Evolutionary conservation across 2,329 filamentous ascomycete species (phyloP).

Genomic region (Ceratocystis smalleyi): DNA sequence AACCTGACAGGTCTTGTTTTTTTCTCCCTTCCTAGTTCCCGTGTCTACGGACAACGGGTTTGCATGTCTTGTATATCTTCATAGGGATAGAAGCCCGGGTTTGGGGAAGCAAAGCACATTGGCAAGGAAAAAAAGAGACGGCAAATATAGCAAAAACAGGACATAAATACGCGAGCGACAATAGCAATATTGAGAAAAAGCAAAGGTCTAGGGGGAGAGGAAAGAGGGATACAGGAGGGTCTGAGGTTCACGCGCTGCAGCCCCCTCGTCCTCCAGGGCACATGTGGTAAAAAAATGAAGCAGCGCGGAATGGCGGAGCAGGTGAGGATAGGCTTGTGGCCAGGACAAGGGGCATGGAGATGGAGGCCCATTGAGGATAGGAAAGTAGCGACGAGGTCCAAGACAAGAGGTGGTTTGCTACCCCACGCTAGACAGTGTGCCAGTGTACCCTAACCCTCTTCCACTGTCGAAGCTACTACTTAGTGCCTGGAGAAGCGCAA

Average conservation of each 20-base stretch:
- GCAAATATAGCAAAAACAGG: not conserved
- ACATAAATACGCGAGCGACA: not conserved
- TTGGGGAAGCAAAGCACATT: not conserved
- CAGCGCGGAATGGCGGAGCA: not conserved
- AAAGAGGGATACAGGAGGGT: not conserved
- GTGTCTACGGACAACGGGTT: not conserved
- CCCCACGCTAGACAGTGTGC: not conserved
- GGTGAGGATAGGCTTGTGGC: not conserved
- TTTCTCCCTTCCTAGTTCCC: not conserved
- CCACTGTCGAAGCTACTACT: too few relatives aligned
- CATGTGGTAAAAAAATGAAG: too few relatives aligned
- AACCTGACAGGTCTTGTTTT: not conserved
- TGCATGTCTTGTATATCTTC: not conserved
- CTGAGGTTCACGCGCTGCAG: not conserved
- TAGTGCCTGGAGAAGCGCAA: too few relatives aligned
- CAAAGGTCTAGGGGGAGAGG: not conserved
- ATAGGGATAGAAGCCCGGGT: not conserved
- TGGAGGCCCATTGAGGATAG: too few relatives aligned
- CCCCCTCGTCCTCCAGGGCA: not conserved
- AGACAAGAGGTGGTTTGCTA: too few relatives aligned
- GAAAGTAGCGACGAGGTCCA: too few relatives aligned
- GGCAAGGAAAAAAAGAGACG: not conserved
- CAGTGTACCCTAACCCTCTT: not conserved
- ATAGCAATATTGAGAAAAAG: not conserved
- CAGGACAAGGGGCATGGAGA: too few relatives aligned